A percentile compares a stretch with the other conserved stretches of the same genome.
These are phyloP conservation scores for Arthrobotrys sphaeroides DNA, from an alignment of 2,329 filamentous ascomycete species.

Conservation along the genomic window DNA sequence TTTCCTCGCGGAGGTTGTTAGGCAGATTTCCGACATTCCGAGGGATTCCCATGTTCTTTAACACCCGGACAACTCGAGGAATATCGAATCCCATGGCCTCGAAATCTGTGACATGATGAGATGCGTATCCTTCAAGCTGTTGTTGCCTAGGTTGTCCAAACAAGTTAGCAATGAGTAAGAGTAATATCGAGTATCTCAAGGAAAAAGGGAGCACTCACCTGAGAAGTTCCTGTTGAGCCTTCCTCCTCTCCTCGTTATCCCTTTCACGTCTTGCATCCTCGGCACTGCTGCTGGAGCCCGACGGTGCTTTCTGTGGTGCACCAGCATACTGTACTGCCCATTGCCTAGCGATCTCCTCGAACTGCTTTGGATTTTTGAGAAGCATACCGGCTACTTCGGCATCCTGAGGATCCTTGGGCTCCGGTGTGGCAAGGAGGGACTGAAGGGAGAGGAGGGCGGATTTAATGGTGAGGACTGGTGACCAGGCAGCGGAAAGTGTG, in stretches of 20 bases:
- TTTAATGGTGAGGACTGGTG: slow-evolving; percentile 95
- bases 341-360: slow-evolving; percentile 82
- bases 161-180: too few species aligned
- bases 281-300: slow-evolving; percentile 59
- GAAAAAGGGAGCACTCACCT: slow-evolving; percentile 11
- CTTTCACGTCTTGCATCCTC: slow-evolving; percentile 46
- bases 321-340: slow-evolving; percentile 88
- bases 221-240: slow-evolving; percentile 55
- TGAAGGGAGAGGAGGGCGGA: slow-evolving; percentile 92
- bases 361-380: slow-evolving; percentile 78
- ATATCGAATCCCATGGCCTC: slow-evolving; percentile 90
- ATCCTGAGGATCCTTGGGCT: slow-evolving; percentile 96
- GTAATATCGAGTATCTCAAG: slow-evolving; percentile 27
- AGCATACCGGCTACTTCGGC: slow-evolving; percentile 94
- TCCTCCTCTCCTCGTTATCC: slow-evolving; percentile 57
- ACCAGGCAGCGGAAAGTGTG: slow-evolving; percentile 89
- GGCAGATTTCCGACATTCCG: slow-evolving; percentile 12
- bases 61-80: slow-evolving; percentile 84
- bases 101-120: slow-evolving; percentile 82
- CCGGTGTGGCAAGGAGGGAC: slow-evolving; percentile 89
- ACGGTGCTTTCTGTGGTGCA: slow-evolving; percentile 71
- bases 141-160: background rate
- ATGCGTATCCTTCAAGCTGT: slow-evolving; percentile 83
- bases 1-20: slow-evolving; percentile 12
- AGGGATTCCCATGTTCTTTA: slow-evolving; percentile 77